Evolutionary conservation across 306 rosid genomes (phyloP), one percentile per base, ranked within the genome.

Genomic region (Hylodesmum podocarpum): DNA sequence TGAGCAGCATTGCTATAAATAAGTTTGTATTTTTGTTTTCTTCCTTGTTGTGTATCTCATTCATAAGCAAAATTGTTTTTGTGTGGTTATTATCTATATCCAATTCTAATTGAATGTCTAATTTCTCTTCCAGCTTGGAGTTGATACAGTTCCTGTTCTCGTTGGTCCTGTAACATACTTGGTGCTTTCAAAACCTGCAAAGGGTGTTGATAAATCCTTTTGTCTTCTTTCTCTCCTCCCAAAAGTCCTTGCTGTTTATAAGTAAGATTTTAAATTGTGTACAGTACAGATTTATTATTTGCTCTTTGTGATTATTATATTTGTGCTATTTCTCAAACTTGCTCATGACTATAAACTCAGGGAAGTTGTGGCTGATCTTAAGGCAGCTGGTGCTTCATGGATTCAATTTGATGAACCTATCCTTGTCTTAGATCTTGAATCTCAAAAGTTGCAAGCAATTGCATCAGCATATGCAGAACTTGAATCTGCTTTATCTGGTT

Each of bases 371-470:
- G 88, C 89, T 37, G 98, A 93, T 82, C 93, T 93, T 39, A 91
- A 93, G 87, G 96, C 96, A 58, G 97, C 96, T 51, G 98, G 98
- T 79, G 98, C 97, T 79, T 78, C 91, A 21, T 91, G 87, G 88
- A 86, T 93, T 78, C 98, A 93, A 59, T 90, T 93, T 77, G 98
- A 93, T 84, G 98, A 93, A 66, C 98, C 98, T 70, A 84, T 96
- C 33, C 90, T 93, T 59, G 95, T 91, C 18, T 54, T 82, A 88
- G 98, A 93, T 75, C 97, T 93, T 83, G 98, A 88, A 5, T 19
- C 93, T 21, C 85, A 87, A 86, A 86, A 85, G 78, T 85, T 91
- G 82, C 80, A 82, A 72, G 97, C 98, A 25, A 91, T 93, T 79
- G 86, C 91, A 2, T 86, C 78, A 3, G 93, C 98, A 77, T 93